Percentiles rank a stretch among this genome's conserved stretches.
These are phyloP conservation scores for Plantago major DNA, from an alignment of 257 asterid species.

Conservation along the genomic window DNA sequence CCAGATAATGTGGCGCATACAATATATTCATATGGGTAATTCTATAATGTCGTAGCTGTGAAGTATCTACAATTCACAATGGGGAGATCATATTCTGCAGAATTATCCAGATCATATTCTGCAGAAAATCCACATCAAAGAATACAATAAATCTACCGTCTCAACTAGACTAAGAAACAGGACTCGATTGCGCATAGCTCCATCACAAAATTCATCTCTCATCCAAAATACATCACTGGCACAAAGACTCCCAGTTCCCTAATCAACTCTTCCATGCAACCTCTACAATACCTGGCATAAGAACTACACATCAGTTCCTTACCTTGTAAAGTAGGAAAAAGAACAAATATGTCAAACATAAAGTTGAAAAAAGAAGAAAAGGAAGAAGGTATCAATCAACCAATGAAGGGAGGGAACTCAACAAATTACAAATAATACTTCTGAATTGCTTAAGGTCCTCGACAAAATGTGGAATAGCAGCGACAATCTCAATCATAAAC, in stretches of 20 bases:
- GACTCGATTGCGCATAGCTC: slow-evolving; percentile 28
- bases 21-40: slow-evolving; percentile 15
- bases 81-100: neutral
- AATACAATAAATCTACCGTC: slow-evolving; percentile 22
- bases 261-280: slow-evolving; percentile 26
- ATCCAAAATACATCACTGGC: slow-evolving; percentile 43
- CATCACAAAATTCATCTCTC: slow-evolving; percentile 42
- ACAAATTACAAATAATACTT: too few relatives aligned
- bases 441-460: too few relatives aligned
- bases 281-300: slow-evolving; percentile 33
- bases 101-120: slow-evolving; percentile 19
- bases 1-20: slow-evolving; percentile 16
- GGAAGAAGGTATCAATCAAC: too few relatives aligned
- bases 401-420: too few relatives aligned
- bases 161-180: slow-evolving; percentile 29
- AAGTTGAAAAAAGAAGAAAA: neutral
- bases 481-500: too few relatives aligned
- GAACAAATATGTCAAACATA: neutral
- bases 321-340: neutral
- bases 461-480: too few relatives aligned
- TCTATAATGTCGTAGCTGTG: slow-evolving; percentile 19
- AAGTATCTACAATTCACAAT: slow-evolving; percentile 41
- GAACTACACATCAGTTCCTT: slow-evolving; percentile 3
- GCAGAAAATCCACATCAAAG: slow-evolving; percentile 29
- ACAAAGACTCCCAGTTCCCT: slow-evolving; percentile 44